Evolutionary conservation across 148 eudicot genomes (phyloP).

Genomic region (Silene conica): DNA sequence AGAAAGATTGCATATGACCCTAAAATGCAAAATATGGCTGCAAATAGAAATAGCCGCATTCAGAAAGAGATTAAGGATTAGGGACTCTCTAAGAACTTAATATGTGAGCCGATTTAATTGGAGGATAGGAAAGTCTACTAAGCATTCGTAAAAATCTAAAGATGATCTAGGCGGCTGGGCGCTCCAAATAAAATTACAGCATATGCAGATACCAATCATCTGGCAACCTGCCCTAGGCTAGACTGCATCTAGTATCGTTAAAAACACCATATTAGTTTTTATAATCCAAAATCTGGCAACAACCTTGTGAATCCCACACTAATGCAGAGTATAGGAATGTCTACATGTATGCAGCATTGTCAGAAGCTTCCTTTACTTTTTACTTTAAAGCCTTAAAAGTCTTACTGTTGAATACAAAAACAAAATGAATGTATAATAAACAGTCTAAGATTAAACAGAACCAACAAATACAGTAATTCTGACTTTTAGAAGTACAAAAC

Average conservation of each 20-base stretch:
- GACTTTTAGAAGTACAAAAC: not conserved
- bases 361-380: not conserved
- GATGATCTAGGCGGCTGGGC: not conserved
- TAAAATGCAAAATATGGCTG: not conserved
- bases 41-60: not conserved
- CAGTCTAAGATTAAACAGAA: not conserved
- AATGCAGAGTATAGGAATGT: not conserved
- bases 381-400: not conserved
- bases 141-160: not conserved
- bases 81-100: not conserved
- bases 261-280: not conserved
- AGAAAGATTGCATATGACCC: not conserved
- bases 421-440: not conserved
- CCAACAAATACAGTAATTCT: not conserved
- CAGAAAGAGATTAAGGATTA: not conserved
- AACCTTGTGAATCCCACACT: not conserved
- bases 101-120: not conserved
- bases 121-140: not conserved
- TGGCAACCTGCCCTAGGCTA: not conserved
- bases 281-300: not conserved
- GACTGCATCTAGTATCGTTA: not conserved
- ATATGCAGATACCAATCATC: not conserved
- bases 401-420: too few relatives aligned
- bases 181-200: not conserved
- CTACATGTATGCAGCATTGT: not conserved